These are phyloP conservation scores for Trichoderma orchidacearum DNA, from an alignment of 495 filamentous ascomycete species.

Conservation along the genomic window DNA sequence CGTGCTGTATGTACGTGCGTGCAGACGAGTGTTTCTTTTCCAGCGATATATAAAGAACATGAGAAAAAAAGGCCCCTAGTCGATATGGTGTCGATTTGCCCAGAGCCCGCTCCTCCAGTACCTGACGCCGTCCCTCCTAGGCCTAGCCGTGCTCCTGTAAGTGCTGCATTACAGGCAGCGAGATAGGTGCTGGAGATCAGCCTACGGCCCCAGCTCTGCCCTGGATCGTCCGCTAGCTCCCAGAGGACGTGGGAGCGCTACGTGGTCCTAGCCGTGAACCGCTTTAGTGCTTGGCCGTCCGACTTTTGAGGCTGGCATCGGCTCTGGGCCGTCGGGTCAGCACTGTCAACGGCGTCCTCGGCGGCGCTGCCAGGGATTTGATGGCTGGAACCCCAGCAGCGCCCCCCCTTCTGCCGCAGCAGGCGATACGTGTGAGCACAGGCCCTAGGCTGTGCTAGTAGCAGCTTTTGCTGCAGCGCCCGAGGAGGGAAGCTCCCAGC, in stretches of 20 bases:
- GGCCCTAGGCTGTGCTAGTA: too few species aligned
- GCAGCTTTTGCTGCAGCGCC: constrained; percentile 3
- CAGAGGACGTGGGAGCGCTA: neutral
- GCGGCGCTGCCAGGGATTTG: neutral
- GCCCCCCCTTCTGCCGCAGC: neutral
- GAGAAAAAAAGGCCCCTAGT: too few species aligned
- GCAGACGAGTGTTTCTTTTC: too few species aligned
- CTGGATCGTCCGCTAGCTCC: neutral
- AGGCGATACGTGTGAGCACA: too few species aligned
- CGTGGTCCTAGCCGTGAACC: neutral
- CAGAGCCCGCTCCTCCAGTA: too few species aligned
- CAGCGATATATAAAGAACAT: too few species aligned
- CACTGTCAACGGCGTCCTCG: neutral
- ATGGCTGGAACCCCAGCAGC: neutral
- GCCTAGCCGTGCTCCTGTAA: too few species aligned
- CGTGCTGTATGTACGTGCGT: too few species aligned
- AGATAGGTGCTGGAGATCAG: neutral
- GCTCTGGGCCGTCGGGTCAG: neutral
- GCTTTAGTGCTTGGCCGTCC: neutral
- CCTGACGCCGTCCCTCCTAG: too few species aligned
- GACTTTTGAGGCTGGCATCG: neutral
- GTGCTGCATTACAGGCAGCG: too few species aligned
- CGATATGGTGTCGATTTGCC: too few species aligned
- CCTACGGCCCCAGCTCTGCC: neutral
- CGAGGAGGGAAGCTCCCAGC: neutral